Evolutionary conservation across 768 basidiomycete genomes (phyloP).

Genomic region (Tremella fuciformis): DNA sequence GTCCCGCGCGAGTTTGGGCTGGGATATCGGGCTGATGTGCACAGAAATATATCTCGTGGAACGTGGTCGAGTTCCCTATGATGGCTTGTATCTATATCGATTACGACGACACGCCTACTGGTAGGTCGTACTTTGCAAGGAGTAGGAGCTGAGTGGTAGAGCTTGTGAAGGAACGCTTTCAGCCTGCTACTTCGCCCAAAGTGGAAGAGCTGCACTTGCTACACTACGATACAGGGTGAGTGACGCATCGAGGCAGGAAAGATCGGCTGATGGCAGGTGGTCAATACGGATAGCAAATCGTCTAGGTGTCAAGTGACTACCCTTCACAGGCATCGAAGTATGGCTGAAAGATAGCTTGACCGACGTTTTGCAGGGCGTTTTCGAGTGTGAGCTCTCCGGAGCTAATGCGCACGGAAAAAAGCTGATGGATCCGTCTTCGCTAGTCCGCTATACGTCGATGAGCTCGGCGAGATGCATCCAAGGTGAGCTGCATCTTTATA

Average conservation of each 20-base stretch:
- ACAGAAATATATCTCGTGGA: constrained; percentile 38
- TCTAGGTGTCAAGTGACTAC: constrained; percentile 33
- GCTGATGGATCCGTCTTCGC: constrained; percentile 24
- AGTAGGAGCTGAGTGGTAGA: background rate
- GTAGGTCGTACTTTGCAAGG: constrained; percentile 7
- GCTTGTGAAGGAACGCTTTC: constrained; percentile 34
- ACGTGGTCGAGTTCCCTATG: constrained; percentile 30
- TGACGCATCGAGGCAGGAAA: background rate
- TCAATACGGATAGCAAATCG: constrained; percentile 31
- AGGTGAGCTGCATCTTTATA: constrained; percentile 11
- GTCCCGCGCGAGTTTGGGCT: background rate
- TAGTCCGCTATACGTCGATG: constrained; percentile 35
- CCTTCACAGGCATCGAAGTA: background rate
- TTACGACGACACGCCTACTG: constrained; percentile 31
- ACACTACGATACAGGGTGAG: constrained; percentile 29
- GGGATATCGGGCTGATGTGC: background rate
- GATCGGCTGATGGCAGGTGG: constrained; percentile 18
- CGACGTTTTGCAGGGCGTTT: constrained; percentile 32
- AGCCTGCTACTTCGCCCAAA: constrained; percentile 34
- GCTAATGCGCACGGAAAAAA: background rate
- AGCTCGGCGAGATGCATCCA: constrained; percentile 38
- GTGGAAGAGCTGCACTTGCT: constrained; percentile 32
- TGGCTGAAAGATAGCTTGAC: constrained; percentile 19
- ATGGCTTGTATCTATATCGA: constrained; percentile 37
- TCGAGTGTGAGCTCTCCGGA: constrained; percentile 24